phyloP scores from a whole-genome alignment of 2,329 filamentous ascomycete species.

The Thielaviopsis ethacetica region DNA sequence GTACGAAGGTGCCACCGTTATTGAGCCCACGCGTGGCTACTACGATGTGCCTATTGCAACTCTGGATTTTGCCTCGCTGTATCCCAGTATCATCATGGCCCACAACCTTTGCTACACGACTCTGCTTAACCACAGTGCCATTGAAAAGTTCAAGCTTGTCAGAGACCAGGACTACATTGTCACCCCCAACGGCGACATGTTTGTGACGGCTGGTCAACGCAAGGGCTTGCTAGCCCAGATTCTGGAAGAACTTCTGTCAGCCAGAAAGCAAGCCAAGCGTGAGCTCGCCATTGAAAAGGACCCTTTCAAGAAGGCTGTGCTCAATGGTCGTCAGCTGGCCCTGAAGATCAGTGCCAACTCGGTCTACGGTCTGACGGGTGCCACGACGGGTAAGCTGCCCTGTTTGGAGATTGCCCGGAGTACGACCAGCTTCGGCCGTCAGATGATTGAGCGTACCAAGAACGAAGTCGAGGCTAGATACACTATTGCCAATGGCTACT shows the following conservation, averaged over 20 bases:
- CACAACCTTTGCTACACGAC: slow-evolving; percentile 98
- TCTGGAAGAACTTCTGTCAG: slow-evolving; percentile 79
- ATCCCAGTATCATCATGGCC: slow-evolving; percentile 96
- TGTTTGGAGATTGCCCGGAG: slow-evolving; percentile 92
- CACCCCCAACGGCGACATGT: slow-evolving; percentile 86
- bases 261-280: slow-evolving; percentile 86
- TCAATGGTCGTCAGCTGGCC: slow-evolving; percentile 92
- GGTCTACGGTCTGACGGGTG: slow-evolving; percentile 93
- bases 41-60: slow-evolving; percentile 93
- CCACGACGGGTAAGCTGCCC: slow-evolving; percentile 86
- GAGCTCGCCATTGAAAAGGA: slow-evolving; percentile 81
- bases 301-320: slow-evolving; percentile 90
- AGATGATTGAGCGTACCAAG: slow-evolving; percentile 98
- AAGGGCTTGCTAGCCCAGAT: slow-evolving; percentile 91
- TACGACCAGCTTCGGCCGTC: slow-evolving; percentile 89
- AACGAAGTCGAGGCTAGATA: slow-evolving; percentile 85
- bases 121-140: slow-evolving; percentile 56
- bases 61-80: slow-evolving; percentile 95
- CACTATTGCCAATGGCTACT: slow-evolving; percentile 85
- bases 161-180: slow-evolving; percentile 94
- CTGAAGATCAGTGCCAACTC: slow-evolving; percentile 95
- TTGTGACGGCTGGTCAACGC: slow-evolving; percentile 72
- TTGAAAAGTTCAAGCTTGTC: slow-evolving; percentile 60
- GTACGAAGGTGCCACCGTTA: slow-evolving; percentile 95
- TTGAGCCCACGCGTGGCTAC: slow-evolving; percentile 84